Evolutionary conservation across 768 basidiomycete species (phyloP).

Genomic region (Psilocybe sp.): DNA sequence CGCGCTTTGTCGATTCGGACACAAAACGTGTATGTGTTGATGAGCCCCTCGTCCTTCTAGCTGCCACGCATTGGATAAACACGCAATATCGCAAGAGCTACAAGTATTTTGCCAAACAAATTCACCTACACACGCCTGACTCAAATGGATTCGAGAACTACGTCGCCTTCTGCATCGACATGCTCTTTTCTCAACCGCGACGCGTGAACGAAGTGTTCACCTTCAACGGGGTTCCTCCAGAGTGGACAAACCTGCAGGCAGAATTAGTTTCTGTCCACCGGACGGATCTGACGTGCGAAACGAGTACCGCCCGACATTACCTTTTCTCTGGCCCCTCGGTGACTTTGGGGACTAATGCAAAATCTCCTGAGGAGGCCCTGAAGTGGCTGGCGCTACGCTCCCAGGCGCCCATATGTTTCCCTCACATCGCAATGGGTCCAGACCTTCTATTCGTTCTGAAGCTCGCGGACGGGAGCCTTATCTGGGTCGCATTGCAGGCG

Average conservation of each 20-base stretch:
- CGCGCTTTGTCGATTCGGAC: conserved; percentile 37
- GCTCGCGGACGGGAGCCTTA: conserved; percentile 28
- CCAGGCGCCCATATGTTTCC: conserved; percentile 37
- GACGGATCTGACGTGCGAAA: conserved; percentile 20
- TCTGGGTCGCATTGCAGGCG: conserved; percentile 44
- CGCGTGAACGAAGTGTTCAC: conserved; percentile 33
- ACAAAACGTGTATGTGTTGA: conserved; percentile 36
- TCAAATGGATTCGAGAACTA: conserved; percentile 48
- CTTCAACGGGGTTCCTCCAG: conserved; percentile 28
- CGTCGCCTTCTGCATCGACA: conserved; percentile 37
- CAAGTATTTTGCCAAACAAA: conserved; percentile 35
- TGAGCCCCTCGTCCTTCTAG: conserved; percentile 43
- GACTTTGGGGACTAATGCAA: conserved; percentile 35
- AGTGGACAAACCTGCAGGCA: conserved; percentile 34
- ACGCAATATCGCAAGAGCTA: conserved; percentile 31
- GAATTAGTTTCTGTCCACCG: conserved; percentile 34
- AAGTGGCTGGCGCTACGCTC: conserved; percentile 32
- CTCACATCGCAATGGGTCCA: conserved; percentile 38
- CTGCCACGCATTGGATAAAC: conserved; percentile 40
- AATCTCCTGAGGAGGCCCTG: conserved; percentile 28
- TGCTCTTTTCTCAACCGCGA: conserved; percentile 30
- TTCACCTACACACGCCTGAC: conserved; percentile 24
- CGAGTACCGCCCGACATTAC: conserved; percentile 25
- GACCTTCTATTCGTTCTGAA: conserved; percentile 39
- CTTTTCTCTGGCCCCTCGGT: conserved; percentile 30